phyloP scores from a whole-genome alignment of 2,329 filamentous ascomycete species.

The Pyricularia pennisetigena region DNA sequence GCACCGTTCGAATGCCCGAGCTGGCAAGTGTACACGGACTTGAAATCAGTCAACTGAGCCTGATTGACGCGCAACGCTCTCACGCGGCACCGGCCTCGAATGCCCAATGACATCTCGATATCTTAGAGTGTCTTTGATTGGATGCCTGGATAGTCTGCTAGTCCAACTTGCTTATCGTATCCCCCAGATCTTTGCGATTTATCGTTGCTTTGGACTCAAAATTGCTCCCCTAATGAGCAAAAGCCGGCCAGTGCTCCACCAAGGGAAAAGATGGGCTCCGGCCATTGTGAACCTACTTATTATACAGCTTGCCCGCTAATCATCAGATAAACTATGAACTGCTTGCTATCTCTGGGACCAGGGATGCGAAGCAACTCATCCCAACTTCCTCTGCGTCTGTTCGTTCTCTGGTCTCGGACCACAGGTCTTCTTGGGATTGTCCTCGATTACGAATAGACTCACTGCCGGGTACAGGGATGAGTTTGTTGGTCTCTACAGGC shows the following conservation, averaged over 20 bases:
- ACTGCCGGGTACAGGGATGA: not conserved
- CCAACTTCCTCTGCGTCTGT: not conserved
- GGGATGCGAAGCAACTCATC: not conserved
- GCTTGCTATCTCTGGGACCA: not conserved
- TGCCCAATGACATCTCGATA: not conserved
- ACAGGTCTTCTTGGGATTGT: not conserved
- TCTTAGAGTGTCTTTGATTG: not conserved
- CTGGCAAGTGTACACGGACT: not conserved
- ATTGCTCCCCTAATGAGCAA: not conserved
- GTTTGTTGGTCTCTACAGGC: not conserved
- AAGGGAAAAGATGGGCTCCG: not conserved
- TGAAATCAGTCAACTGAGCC: not conserved
- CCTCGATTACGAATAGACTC: not conserved
- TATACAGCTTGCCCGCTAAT: not conserved
- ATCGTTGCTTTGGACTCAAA: not conserved
- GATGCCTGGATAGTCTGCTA: not conserved
- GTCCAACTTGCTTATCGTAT: not conserved
- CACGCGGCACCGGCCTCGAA: not conserved
- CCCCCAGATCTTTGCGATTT: not conserved
- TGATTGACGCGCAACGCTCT: not conserved
- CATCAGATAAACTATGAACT: not conserved
- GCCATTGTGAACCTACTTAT: not conserved
- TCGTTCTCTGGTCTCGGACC: not conserved
- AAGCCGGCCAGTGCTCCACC: not conserved
- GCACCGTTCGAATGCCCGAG: not conserved